These are phyloP conservation scores for Sonneratia caseolaris DNA, from an alignment of 345 rosid species.

Conservation along the genomic window DNA sequence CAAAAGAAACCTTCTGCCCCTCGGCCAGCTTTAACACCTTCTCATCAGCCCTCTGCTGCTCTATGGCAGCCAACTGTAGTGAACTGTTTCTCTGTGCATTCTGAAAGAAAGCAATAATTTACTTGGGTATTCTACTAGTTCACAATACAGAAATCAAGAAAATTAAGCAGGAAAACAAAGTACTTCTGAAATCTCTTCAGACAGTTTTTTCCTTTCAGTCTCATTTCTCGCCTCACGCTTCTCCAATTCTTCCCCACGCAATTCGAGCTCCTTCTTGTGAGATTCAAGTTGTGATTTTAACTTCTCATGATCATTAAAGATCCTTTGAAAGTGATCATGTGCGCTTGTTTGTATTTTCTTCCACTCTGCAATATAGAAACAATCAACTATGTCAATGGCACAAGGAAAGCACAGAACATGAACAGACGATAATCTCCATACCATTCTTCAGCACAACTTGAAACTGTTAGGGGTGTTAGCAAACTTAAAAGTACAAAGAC, in stretches of 20 bases:
- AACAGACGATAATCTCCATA: neutral
- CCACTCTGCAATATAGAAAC: constrained; percentile 41
- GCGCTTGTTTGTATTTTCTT: constrained; percentile 65
- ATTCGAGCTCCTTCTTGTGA: constrained; percentile 63
- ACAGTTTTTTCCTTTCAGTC: constrained; percentile 49
- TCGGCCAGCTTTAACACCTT: constrained; percentile 67
- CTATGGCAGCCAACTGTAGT: constrained; percentile 62
- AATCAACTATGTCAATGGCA: neutral
- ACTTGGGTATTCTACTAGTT: neutral
- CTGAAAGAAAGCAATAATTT: constrained; percentile 22
- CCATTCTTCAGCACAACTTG: neutral
- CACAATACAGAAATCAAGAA: neutral
- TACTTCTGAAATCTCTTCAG: constrained; percentile 74
- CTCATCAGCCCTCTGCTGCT: constrained; percentile 72
- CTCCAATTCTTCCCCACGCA: constrained; percentile 54
- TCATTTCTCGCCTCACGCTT: constrained; percentile 86
- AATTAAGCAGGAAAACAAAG: constrained; percentile 6
- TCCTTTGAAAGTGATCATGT: constrained; percentile 66
- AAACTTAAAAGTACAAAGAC: neutral
- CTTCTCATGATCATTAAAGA: constrained; percentile 77
- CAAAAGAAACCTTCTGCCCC: constrained; percentile 65
- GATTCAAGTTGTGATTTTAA: constrained; percentile 65
- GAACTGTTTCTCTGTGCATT: constrained; percentile 44
- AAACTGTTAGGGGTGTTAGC: neutral
- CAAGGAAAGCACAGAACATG: neutral